phyloP scores from a whole-genome alignment of 1,284 basidiomycete genomes.

The Bondarzewia mesenterica region DNA sequence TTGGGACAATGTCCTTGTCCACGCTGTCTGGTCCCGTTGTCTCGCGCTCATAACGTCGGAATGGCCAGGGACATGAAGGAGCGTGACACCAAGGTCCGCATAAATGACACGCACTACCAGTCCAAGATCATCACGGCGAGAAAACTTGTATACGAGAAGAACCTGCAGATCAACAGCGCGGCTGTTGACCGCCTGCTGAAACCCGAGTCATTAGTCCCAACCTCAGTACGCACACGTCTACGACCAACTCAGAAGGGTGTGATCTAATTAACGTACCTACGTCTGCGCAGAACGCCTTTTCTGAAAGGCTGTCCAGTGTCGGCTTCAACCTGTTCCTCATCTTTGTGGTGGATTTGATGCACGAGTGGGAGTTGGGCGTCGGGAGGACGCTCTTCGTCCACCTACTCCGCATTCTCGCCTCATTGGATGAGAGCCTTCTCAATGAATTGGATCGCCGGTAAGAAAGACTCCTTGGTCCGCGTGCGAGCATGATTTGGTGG shows the following conservation, averaged over 20 bases:
- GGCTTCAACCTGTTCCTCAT: slow-evolving; percentile 12
- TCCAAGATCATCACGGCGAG: slow-evolving; percentile 7
- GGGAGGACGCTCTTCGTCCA: slow-evolving; percentile 20
- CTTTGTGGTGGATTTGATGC: slow-evolving; percentile 16
- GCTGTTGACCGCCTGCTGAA: slow-evolving; percentile 9
- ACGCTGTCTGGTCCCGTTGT: slow-evolving; percentile 9
- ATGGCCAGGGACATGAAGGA: slow-evolving; percentile 5
- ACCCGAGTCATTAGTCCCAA: slow-evolving; percentile 14
- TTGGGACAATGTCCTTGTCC: slow-evolving; percentile 13
- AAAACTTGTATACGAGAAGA: slow-evolving; percentile 12
- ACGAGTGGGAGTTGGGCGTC: slow-evolving; percentile 17
- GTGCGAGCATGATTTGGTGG: too few species aligned
- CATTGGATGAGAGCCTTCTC: slow-evolving; percentile 1
- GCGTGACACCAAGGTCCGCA: neutral
- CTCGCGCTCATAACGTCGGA: slow-evolving; percentile 7
- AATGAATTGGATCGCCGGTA: slow-evolving; percentile 6
- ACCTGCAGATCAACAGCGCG: slow-evolving; percentile 8
- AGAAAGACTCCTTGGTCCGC: neutral
- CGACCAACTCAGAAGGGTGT: neutral
- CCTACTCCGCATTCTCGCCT: slow-evolving; percentile 17
- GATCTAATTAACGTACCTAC: neutral
- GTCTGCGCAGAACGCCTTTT: slow-evolving; percentile 7
- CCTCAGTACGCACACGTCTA: slow-evolving; percentile 6
- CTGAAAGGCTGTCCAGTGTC: neutral
- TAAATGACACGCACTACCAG: neutral